Evolutionary conservation across 305 asterid species (phyloP).

Genomic region (Euphrasia arctica): DNA sequence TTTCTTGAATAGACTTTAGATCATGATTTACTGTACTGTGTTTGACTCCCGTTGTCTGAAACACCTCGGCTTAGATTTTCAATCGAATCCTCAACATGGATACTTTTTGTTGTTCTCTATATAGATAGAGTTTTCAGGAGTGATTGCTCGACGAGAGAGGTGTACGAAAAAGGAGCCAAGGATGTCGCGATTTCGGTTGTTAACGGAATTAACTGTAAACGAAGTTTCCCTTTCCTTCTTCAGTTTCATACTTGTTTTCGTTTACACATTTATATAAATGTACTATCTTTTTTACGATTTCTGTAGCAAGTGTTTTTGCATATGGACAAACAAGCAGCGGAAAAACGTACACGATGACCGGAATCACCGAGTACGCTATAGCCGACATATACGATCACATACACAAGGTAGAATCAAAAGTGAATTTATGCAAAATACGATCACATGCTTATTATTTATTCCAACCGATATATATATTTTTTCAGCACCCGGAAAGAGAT

Average conservation of each 20-base stretch:
- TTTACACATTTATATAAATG: constrained; percentile 3
- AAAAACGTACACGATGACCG: constrained; percentile 92
- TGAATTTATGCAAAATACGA: not conserved
- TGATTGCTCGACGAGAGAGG: constrained; percentile 75
- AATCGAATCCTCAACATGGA: not conserved
- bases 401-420: constrained; percentile 49
- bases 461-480: constrained; percentile 17
- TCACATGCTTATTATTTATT: not conserved
- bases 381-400: constrained; percentile 77
- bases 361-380: constrained; percentile 79
- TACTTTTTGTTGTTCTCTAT: constrained; percentile 2
- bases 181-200: constrained; percentile 84
- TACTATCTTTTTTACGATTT: not conserved
- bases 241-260: not conserved
- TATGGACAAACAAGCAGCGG: constrained; percentile 99
- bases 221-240: not conserved
- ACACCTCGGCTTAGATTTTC: constrained; percentile 8
- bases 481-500: constrained; percentile 66
- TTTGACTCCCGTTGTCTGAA: not conserved
- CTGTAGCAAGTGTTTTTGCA: constrained; percentile 84
- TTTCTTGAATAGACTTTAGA: not conserved
- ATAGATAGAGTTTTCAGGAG: constrained; percentile 78
- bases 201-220: constrained; percentile 81
- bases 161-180: constrained; percentile 83
- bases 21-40: not conserved